Base-by-base conservation (phyloP, 495 filamentous ascomycete species). In the Penicillium daleae region DNA sequence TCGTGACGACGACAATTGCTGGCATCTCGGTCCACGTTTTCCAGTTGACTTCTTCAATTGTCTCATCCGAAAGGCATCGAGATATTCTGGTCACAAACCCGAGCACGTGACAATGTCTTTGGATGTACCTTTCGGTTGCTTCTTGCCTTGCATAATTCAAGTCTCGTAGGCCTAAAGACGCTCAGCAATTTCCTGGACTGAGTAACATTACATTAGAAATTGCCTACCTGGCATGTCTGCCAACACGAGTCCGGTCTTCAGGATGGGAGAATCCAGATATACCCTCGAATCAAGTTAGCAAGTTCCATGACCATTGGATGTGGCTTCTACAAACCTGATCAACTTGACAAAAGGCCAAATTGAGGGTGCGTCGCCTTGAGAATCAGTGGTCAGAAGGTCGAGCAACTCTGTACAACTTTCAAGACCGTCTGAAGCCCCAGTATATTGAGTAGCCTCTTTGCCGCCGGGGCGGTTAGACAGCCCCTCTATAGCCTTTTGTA, bases 301-400 rank as follows among this genome's bases (percentile, higher is more conserved):
- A 40, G 21, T 19, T 0, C 4, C 6, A 26, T 27, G 7, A 6
- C 2, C 15, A 10, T 12, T 7, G 26, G 24, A 32, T 3, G 10
- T 3, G 24, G 33, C 2, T 4, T 42, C n/a, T 8, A 56, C 42
- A 12, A 54, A 76, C 71, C 66, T 74, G 19, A 75, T 72, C 52
- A 74, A 48, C 17, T 73, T 77, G 27, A 76, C 65, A 37, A 74
- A 78, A 6, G 76, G 76, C 76, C 74, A 76, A 0, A 75, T 5
- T 7, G 64, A 68, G 39, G 65, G 60, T 6, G 24, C 32, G 1
- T 40, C 44, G 0, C 56, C 66, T 2, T 15, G 6, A 0, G 51
- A 24, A 56, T 62, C 54, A 1, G 52, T 63, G 15, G 61, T 66
- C 2, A 77, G 61, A 0, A n/a, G 31, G 19, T 75, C 70, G 1